A percentile compares a stretch with the other conserved stretches of the same genome.
Evolutionary conservation across 345 rosid species (phyloP).

Genomic region (Sisymbrium irio): DNA sequence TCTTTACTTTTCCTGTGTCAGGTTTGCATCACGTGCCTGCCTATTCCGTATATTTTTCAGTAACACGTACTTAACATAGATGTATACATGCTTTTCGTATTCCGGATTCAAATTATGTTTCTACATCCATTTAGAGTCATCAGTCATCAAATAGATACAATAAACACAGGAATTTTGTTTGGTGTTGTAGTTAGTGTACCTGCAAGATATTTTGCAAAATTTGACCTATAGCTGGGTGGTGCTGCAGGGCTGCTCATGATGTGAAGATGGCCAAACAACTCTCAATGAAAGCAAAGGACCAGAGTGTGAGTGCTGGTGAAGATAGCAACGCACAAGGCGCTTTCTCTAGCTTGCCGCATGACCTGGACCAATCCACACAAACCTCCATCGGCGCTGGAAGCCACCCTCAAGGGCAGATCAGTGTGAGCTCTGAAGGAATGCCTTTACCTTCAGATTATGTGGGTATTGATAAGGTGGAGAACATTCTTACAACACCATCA

Average conservation of each 20-base stretch:
- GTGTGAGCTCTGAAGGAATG: conserved; percentile 81
- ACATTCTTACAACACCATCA: conserved; percentile 36
- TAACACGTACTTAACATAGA: neutral
- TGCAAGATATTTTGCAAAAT: conserved; percentile 2
- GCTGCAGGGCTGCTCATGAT: conserved; percentile 81
- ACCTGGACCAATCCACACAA: conserved; percentile 70
- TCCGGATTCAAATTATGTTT: neutral
- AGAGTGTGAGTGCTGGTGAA: conserved; percentile 58
- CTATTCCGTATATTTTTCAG: conserved; percentile 15
- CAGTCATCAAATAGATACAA: conserved; percentile 1
- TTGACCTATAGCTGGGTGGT: conserved; percentile 11
- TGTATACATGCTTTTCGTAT: neutral
- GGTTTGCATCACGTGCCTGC: conserved; percentile 53
- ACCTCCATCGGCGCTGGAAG: conserved; percentile 86
- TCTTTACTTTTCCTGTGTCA: conserved; percentile 91
- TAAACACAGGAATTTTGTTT: neutral
- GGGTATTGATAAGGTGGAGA: conserved; percentile 48
- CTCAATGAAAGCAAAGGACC: conserved; percentile 70
- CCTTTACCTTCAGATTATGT: conserved; percentile 41
- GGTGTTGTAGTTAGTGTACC: conserved; percentile 4
- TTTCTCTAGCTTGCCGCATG: conserved; percentile 77
- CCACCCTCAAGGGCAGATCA: conserved; percentile 80
- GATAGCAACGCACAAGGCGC: conserved; percentile 74
- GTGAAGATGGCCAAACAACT: conserved; percentile 81
- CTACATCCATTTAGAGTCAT: neutral